Conservation (phyloP, 768 basidiomycete genomes). For the Pleurotus giganteus region DNA sequence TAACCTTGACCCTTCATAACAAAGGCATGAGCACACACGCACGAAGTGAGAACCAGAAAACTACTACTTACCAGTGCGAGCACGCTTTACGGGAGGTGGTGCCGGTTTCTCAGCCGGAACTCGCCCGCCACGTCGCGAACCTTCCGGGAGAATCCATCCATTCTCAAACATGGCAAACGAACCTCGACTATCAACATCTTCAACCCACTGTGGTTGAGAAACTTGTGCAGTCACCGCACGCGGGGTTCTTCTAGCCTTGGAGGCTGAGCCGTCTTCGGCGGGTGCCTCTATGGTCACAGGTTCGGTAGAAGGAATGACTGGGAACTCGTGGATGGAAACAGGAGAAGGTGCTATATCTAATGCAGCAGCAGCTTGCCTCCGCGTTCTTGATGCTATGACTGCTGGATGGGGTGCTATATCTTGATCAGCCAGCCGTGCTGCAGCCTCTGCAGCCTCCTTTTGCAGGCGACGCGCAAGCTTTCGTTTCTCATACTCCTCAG, state of each 20-base stretch:
- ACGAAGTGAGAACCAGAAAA: not conserved
- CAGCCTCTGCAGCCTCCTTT: conserved; percentile 21
- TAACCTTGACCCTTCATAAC: conserved; percentile 17
- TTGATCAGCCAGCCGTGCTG: conserved; percentile 13
- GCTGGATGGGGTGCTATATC: conserved; percentile 35
- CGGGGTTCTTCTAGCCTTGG: conserved; percentile 14
- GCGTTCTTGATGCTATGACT: conserved; percentile 50
- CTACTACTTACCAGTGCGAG: conserved; percentile 37
- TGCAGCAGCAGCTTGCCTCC: conserved; percentile 38
- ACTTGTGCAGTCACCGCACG: conserved; percentile 21
- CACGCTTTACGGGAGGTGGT: conserved; percentile 52
- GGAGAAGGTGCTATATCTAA: conserved; percentile 38
- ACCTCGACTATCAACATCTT: conserved; percentile 66
- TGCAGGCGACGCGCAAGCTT: conserved; percentile 14
- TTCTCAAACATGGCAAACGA: conserved; percentile 82
- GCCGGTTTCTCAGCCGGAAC: conserved; percentile 40
- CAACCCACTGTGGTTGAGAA: conserved; percentile 51
- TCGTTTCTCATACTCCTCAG: conserved; percentile 33
- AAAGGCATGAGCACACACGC: conserved; percentile 18
- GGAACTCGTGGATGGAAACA: conserved; percentile 6
- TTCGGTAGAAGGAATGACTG: conserved; percentile 10
- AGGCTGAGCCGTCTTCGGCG: not conserved
- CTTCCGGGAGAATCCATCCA: conserved; percentile 85
- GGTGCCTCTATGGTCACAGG: not conserved
- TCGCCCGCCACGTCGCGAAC: conserved; percentile 64